Base-by-base conservation (phyloP, 805 yeast species). In the Lachancea cidri region DNA sequence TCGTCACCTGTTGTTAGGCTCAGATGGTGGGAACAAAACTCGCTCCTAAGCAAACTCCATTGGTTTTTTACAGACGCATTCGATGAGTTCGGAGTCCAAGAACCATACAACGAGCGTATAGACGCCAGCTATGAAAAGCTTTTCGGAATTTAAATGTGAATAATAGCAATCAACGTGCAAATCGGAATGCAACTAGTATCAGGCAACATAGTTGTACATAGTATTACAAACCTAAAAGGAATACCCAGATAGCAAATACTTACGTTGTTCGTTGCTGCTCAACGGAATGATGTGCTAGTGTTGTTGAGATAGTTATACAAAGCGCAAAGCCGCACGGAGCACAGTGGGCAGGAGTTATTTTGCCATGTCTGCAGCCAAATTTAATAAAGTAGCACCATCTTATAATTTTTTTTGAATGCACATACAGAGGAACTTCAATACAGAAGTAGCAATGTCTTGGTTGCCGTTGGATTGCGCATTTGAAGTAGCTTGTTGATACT, bases 381-480 rank as follows among this genome's bases (percentile, higher is more conserved):
- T n/a, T n/a, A 22, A 11, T 22, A 7, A 7, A 7, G 27, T 7
- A 22, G 7, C 31, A 29, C n/a, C 7, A 32, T 14, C 34, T 39
- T 39, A 47, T 35, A 43, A 19, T 11, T 38, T 37, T 17, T 55
- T 60, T 43, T 61, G 60, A 42, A 66, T 33, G 49, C 72, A 68
- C 38, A 55, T 44, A 45, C 72, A 67, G 18, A 65, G 44, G 11
- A 66, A 24, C 41, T 60, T 56, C 37, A 66, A 33, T 34, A 66
- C 39, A 34, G 47, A 20, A 14, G 43, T 25, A 11, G 41, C 47
- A 15, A 54, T 4, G 22, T 47, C 50, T 25, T 45, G 41, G 33
- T 50, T 39, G 40, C 41, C 41, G 31, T 34, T 50, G 41, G 52
- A 49, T n/a, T n/a, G n/a, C n/a, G n/a, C n/a, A n/a, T n/a, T n/a